phyloP scores from a whole-genome alignment of 2,329 filamentous ascomycete genomes.

The Nigrograna mackinnonii region DNA sequence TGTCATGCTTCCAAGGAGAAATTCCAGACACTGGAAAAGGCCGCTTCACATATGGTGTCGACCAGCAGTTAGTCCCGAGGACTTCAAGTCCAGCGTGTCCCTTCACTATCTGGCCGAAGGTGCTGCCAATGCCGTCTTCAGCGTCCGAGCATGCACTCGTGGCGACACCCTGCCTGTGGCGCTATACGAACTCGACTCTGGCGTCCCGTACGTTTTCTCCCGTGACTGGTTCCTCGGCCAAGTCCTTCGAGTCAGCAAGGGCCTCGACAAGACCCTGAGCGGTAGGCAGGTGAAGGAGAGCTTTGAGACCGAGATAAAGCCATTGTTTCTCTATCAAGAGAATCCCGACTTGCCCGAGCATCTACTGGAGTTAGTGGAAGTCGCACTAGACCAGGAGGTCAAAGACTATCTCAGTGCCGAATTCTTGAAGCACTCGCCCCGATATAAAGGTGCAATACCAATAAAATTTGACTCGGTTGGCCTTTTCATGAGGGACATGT shows the following conservation, averaged over 20 bases:
- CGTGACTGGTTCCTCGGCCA: constrained; percentile 7
- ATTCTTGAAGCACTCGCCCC: not conserved
- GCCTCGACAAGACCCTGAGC: constrained; percentile 25
- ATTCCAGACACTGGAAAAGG: too few relatives aligned
- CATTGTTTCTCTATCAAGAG: constrained; percentile 23
- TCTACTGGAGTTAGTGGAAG: not conserved
- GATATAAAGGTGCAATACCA: not conserved
- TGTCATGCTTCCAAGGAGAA: too few relatives aligned
- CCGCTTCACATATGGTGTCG: too few relatives aligned
- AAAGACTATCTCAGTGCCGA: not conserved
- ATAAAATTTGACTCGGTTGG: constrained; percentile 10
- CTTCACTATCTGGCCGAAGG: constrained; percentile 36
- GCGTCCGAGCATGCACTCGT: constrained; percentile 15
- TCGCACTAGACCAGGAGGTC: not conserved
- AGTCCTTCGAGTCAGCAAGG: constrained; percentile 35
- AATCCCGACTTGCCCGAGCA: not conserved
- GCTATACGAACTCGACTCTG: too few relatives aligned
- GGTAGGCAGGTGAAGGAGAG: constrained; percentile 27
- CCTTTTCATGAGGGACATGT: constrained; percentile 37
- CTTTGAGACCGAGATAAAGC: constrained; percentile 28
- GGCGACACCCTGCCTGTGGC: not conserved
- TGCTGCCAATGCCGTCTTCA: constrained; percentile 38
- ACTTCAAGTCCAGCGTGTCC: constrained; percentile 7
- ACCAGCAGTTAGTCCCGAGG: too few relatives aligned
- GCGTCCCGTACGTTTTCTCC: not conserved